Evolutionary conservation across 1,284 basidiomycete genomes (phyloP).

Genomic region (Moesziomyces antarcticus): DNA sequence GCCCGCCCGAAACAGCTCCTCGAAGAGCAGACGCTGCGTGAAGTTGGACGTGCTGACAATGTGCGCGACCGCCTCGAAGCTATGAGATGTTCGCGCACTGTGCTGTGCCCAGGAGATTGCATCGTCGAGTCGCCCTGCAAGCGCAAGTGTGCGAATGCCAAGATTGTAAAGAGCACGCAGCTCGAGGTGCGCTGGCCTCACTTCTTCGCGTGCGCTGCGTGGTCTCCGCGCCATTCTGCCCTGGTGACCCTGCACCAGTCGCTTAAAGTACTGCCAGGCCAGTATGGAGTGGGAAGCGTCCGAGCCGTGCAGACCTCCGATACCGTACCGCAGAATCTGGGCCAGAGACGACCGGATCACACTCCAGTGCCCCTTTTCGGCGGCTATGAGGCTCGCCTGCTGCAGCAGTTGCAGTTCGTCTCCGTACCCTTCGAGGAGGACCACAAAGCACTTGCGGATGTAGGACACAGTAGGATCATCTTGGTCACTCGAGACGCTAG

Average conservation of each 20-base stretch:
- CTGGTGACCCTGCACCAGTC: constrained; percentile 12
- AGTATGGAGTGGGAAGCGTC: not conserved
- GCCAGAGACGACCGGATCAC: constrained; percentile 26
- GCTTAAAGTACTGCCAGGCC: constrained; percentile 23
- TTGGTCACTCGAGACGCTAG: constrained; percentile 1
- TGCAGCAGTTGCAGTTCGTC: constrained; percentile 32
- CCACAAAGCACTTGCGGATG: constrained; percentile 32
- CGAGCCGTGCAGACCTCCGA: not conserved
- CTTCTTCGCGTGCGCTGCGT: not conserved
- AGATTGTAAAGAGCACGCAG: constrained; percentile 34
- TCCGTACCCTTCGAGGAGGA: constrained; percentile 27
- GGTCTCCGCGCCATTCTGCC: constrained; percentile 10
- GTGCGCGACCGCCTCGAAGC: not conserved
- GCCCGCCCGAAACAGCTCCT: constrained; percentile 37
- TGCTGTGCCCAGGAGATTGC: constrained; percentile 25
- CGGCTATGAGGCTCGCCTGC: constrained; percentile 30
- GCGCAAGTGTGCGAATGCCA: constrained; percentile 33
- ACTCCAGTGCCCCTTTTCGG: constrained; percentile 26
- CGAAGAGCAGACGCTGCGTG: constrained; percentile 31
- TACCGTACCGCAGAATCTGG: constrained; percentile 32
- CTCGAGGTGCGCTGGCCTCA: constrained; percentile 2
- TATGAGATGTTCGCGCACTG: not conserved
- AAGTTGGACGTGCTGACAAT: constrained; percentile 22
- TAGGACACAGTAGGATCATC: constrained; percentile 3
- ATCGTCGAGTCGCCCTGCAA: constrained; percentile 36